Conservation (phyloP, 345 rosid genomes). For the Eucalyptus decipiens region DNA sequence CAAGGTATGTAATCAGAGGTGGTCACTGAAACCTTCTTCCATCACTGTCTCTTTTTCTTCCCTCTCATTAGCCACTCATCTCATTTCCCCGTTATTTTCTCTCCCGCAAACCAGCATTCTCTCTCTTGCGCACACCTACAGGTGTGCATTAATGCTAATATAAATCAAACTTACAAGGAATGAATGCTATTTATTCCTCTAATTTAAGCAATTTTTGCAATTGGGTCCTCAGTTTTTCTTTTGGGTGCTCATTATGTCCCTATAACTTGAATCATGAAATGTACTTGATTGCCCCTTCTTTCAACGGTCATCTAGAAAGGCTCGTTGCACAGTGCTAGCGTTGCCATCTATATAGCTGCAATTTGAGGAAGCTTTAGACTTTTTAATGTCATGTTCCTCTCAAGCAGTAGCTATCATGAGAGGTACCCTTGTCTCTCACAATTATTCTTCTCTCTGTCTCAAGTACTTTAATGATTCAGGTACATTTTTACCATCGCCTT, state of each 20-base stretch:
- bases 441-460: neutral
- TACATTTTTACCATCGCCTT: neutral
- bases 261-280: neutral
- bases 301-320: neutral
- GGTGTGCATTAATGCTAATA: neutral
- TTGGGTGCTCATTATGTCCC: neutral
- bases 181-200: neutral
- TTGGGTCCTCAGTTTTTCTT: neutral
- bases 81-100: neutral
- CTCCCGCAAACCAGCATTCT: neutral
- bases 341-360: neutral
- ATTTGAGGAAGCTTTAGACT: neutral
- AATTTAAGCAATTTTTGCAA: neutral
- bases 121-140: neutral
- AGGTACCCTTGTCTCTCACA: neutral
- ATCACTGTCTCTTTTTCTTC: neutral
- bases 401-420: neutral
- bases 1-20: rapidly evolving
- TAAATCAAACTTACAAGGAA: neutral
- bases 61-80: neutral
- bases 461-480: neutral
- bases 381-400: neutral
- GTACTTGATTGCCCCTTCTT: neutral
- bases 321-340: neutral
- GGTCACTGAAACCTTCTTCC: neutral